Conservation (phyloP, 352 stramenopile genomes). For the Saprolegnia diclina region DNA sequence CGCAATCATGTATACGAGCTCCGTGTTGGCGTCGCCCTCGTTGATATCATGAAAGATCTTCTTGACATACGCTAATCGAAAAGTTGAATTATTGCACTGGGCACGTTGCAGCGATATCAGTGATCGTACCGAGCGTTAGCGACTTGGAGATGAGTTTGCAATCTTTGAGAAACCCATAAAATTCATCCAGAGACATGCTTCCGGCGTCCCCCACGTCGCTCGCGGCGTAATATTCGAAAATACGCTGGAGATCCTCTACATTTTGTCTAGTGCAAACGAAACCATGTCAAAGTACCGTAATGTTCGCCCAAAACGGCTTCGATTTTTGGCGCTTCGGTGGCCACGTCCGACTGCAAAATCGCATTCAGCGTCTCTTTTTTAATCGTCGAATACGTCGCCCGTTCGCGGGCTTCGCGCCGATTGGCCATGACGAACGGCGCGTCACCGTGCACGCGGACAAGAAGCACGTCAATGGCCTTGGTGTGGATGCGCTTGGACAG, state of each 20-base stretch:
- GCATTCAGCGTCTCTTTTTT: neutral
- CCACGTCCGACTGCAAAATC: conserved; percentile 4
- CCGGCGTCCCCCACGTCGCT: conserved; percentile 5
- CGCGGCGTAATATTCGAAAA: conserved; percentile 16
- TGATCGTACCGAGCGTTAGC: no score
- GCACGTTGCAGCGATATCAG: no score
- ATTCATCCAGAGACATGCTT: conserved; percentile 57
- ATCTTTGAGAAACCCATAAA: conserved; percentile 61
- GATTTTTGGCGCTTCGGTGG: neutral
- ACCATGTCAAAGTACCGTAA: conserved; percentile 3
- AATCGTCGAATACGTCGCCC: neutral
- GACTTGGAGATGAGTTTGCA: conserved; percentile 29
- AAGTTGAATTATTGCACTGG: neutral
- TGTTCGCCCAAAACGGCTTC: neutral
- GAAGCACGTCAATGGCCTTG: conserved; percentile 1
- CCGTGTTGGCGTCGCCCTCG: neutral
- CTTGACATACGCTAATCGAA: neutral
- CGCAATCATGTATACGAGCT: neutral
- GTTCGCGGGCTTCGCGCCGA: neutral
- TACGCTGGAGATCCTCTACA: conserved; percentile 10
- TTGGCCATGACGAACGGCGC: conserved; percentile 9
- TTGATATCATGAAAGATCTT: conserved; percentile 15
- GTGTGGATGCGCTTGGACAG: conserved; percentile 31
- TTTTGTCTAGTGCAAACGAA: neutral
- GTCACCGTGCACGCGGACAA: neutral